Conservation (phyloP, 306 rosid genomes). For the Echinosophora koreensis region DNA sequence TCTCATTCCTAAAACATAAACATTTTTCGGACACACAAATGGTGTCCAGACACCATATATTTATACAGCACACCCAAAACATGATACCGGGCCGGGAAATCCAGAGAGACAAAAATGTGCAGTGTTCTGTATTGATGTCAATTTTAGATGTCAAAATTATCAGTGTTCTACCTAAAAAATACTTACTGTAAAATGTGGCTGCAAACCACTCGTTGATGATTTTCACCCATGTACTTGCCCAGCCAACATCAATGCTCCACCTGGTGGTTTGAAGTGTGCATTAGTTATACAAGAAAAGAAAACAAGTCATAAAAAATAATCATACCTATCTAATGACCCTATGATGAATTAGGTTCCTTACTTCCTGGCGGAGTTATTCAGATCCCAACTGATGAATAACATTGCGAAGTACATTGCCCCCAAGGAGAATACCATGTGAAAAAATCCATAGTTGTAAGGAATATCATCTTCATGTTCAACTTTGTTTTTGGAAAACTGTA, state of each 20-base stretch:
- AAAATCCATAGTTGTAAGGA: slow-evolving; percentile 82
- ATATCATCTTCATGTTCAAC: slow-evolving; percentile 66
- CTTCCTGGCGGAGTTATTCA: slow-evolving; percentile 76
- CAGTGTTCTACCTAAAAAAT: too few species aligned
- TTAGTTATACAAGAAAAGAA: slow-evolving; percentile 1
- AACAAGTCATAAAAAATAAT: slow-evolving; percentile 13
- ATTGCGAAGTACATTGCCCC: slow-evolving; percentile 94
- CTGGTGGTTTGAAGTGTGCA: slow-evolving; percentile 53
- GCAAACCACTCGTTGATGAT: slow-evolving; percentile 91
- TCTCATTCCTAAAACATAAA: too few species aligned
- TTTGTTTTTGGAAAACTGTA: slow-evolving; percentile 67
- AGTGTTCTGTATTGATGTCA: too few species aligned
- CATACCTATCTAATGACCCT: background rate
- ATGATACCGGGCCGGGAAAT: too few species aligned
- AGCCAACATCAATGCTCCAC: slow-evolving; percentile 96
- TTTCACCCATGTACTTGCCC: slow-evolving; percentile 93
- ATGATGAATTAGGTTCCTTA: slow-evolving; percentile 45
- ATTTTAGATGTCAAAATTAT: too few species aligned
- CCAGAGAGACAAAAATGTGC: too few species aligned
- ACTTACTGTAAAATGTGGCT: slow-evolving; percentile 84
- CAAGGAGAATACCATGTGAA: slow-evolving; percentile 83
- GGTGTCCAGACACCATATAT: too few species aligned
- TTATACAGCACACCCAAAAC: too few species aligned
- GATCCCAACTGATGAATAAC: slow-evolving; percentile 95
- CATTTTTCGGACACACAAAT: too few species aligned